A percentile compares a stretch with the other conserved stretches of the same genome.
phyloP scores from a whole-genome alignment of 2,329 filamentous ascomycete genomes.

The Hymenoscyphus fraxineus region DNA sequence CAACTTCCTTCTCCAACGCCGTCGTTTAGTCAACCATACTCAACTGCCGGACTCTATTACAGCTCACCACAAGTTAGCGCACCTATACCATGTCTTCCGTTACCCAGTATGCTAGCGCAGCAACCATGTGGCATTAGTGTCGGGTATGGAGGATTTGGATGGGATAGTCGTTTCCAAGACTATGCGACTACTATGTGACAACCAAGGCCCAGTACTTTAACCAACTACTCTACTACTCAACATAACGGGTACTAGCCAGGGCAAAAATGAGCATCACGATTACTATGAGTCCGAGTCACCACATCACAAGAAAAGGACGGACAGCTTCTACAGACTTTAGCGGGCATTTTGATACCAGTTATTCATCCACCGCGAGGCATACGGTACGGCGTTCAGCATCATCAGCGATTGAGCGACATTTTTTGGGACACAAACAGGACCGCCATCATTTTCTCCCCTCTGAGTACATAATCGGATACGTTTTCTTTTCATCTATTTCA shows the following conservation, averaged over 20 bases:
- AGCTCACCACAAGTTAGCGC: slow-evolving; percentile 71
- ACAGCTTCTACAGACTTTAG: slow-evolving; percentile 27
- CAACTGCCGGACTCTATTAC: slow-evolving; percentile 73
- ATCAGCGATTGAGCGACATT: slow-evolving; percentile 33
- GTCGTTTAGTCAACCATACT: slow-evolving; percentile 74
- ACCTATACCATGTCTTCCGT: slow-evolving; percentile 70
- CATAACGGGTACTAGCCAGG: slow-evolving; percentile 42
- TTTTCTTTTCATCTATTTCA: slow-evolving; percentile 35
- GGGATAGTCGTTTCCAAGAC: slow-evolving; percentile 74
- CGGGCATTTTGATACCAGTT: slow-evolving; percentile 34
- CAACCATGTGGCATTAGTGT: slow-evolving; percentile 77
- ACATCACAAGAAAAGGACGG: slow-evolving; percentile 19
- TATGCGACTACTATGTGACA: slow-evolving; percentile 85
- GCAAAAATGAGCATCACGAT: slow-evolving; percentile 25
- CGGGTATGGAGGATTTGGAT: slow-evolving; percentile 75
- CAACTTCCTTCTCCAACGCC: slow-evolving; percentile 75
- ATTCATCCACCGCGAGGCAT: slow-evolving; percentile 20
- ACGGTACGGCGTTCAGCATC: slow-evolving; percentile 30
- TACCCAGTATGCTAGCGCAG: slow-evolving; percentile 81
- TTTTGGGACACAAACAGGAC: slow-evolving; percentile 28
- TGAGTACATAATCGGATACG: slow-evolving; percentile 35
- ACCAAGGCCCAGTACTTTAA: slow-evolving; percentile 43
- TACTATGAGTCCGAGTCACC: slow-evolving; percentile 16
- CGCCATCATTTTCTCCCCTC: slow-evolving; percentile 21
- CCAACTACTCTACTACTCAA: slow-evolving; percentile 45